These are phyloP conservation scores for Cryphonectria japonica DNA, from an alignment of 2,329 filamentous ascomycete species.

Conservation along the genomic window DNA sequence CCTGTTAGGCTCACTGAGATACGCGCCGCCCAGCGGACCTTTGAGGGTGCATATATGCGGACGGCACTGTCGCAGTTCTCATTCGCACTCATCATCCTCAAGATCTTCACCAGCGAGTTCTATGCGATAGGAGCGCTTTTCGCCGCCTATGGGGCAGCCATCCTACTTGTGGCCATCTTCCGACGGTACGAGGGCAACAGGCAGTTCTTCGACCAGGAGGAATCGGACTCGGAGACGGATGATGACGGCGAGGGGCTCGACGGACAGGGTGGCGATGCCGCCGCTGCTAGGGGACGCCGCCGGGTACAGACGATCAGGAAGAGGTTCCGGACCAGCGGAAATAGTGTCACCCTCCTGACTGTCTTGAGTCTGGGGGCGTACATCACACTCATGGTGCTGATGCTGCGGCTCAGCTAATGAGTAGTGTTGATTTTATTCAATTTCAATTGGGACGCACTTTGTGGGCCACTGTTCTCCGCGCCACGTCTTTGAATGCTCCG, in stretches of 20 bases:
- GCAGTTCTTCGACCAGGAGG: slow-evolving; percentile 79
- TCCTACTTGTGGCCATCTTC: slow-evolving; percentile 82
- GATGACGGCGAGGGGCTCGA: slow-evolving; percentile 30
- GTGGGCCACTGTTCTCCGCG: background rate
- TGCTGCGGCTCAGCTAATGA: slow-evolving; percentile 47
- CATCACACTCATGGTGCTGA: slow-evolving; percentile 58
- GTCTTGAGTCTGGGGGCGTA: slow-evolving; percentile 62
- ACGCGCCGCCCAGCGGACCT: slow-evolving; percentile 91
- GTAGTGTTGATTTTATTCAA: background rate
- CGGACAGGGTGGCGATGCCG: slow-evolving; percentile 20
- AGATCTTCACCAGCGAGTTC: slow-evolving; percentile 96
- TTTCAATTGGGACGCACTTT: background rate
- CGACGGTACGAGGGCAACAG: slow-evolving; percentile 88
- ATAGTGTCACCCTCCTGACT: slow-evolving; percentile 63
- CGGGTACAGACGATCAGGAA: slow-evolving; percentile 47
- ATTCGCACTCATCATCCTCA: slow-evolving; percentile 90
- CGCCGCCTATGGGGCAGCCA: slow-evolving; percentile 84
- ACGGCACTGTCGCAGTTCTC: slow-evolving; percentile 94
- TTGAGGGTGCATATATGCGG: slow-evolving; percentile 95
- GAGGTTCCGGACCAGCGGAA: slow-evolving; percentile 67
- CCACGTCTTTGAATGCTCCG: background rate
- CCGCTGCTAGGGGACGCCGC: slow-evolving; percentile 35
- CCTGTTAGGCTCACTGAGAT: slow-evolving; percentile 79
- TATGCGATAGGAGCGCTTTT: slow-evolving; percentile 97
- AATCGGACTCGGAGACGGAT: slow-evolving; percentile 37